Evolutionary conservation across 2,329 filamentous ascomycete genomes (phyloP), one percentile per base, ranked within the genome.

Genomic region (Domatiomyces globalis): DNA sequence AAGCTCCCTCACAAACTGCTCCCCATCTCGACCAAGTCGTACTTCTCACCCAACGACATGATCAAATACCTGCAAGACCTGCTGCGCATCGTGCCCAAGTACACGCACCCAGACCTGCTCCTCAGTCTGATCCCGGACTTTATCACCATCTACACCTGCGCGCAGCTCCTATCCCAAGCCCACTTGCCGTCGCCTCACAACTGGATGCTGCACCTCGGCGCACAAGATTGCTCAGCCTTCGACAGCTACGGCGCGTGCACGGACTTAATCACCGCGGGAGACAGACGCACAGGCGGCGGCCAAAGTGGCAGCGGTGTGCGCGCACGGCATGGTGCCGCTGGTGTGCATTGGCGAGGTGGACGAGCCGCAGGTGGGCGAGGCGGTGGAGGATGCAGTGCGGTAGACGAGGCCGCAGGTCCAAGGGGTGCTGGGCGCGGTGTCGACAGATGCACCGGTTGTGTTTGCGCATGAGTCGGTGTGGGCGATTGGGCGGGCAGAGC

Each of bases 391-490:
- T 1, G 85, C 85, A 0, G 75, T 86, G 2, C 66, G 72, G 12
- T 83, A 89, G 65, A 85, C 85, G 60, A 71, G 69, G 36, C 67
- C 70, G 4, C 85, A 90, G 66, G 73, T 94, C 51, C 72, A 73
- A 42, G 71, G 78, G 1, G 79, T 86, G 2, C 64, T 92, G 49
- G 69, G 69, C 1, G 76, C 73, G 0, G 70, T 90, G 6, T 75
- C 80, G 0, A 71, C 71, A 9, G 72, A 79, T 15, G 77, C 80
- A 0, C 82, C 87, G 46, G 75, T 92, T 4, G 77, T 90, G 5
- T 74, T 94, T 52, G 87, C 87, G 0, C 94, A 94, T 63, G 87
- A 94, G 70, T 87, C 87, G 6, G 85, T 92, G 1, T 94, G 87
- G 87, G 87, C 87, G 0, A 94, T 92, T 66, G 87, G 87, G 0